These are phyloP conservation scores for Thalia dealbata DNA, from an alignment of 176 grass and related monocot genomes.

Conservation along the genomic window DNA sequence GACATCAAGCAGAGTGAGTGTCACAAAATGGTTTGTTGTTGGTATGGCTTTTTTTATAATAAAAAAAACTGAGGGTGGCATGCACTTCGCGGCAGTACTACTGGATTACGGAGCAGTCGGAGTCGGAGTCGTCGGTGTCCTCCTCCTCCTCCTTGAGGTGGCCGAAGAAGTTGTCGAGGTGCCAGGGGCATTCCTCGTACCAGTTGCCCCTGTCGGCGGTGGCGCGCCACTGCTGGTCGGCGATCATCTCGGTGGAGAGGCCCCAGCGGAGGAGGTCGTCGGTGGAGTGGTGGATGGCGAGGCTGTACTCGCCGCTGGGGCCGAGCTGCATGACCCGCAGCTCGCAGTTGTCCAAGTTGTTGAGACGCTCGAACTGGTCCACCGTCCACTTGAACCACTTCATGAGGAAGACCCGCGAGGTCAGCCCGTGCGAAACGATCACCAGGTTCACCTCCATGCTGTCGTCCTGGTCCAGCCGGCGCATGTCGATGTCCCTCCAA, in stretches of 20 bases:
- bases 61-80: neutral
- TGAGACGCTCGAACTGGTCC: slow-evolving; percentile 80
- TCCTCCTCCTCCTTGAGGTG: slow-evolving; percentile 10
- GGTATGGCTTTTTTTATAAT: too few relatives aligned
- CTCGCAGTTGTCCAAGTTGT: slow-evolving; percentile 87
- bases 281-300: slow-evolving; percentile 77
- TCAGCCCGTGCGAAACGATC: slow-evolving; percentile 83
- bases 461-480: slow-evolving; percentile 42
- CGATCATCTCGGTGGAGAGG: slow-evolving; percentile 77
- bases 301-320: slow-evolving; percentile 67
- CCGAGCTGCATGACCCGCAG: slow-evolving; percentile 90
- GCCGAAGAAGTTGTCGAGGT: slow-evolving; percentile 58
- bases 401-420: slow-evolving; percentile 87
- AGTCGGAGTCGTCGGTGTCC: slow-evolving; percentile 5
- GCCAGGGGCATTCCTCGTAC: slow-evolving; percentile 52
- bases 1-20: too few relatives aligned
- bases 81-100: neutral
- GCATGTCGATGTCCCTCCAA: slow-evolving; percentile 95
- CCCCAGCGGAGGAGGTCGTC: slow-evolving; percentile 81
- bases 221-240: slow-evolving; percentile 83
- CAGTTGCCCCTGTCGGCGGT: slow-evolving; percentile 42
- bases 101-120: neutral
- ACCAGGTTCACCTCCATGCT: slow-evolving; percentile 69
- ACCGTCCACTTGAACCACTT: slow-evolving; percentile 99
- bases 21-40: too few relatives aligned